Conservation (phyloP, 768 basidiomycete genomes). For the Epithele typhae region DNA sequence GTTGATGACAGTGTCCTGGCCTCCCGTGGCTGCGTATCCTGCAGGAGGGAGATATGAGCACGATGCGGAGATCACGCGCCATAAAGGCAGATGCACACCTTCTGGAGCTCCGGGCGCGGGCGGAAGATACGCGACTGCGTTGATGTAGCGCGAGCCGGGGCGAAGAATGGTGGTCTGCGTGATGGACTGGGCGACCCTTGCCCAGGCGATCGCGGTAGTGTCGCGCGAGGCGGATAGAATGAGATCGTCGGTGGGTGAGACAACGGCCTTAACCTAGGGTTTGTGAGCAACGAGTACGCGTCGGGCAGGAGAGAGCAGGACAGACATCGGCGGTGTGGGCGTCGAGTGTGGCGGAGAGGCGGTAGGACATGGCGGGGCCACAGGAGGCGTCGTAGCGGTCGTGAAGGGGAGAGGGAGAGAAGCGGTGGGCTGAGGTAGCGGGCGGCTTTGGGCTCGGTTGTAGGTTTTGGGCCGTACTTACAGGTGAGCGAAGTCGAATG, state of each 20-base stretch:
- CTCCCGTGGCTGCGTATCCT: conserved; percentile 83
- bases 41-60: conserved; percentile 8
- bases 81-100: conserved; percentile 41
- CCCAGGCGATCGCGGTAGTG: conserved; percentile 86
- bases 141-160: conserved; percentile 73
- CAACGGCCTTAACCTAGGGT: conserved; percentile 75
- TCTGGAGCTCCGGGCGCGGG: conserved; percentile 65
- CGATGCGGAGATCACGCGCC: conserved; percentile 3
- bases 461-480: too few species aligned
- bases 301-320: conserved; percentile 15
- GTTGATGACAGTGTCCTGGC: conserved; percentile 86
- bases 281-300: conserved; percentile 17
- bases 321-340: conserved; percentile 75
- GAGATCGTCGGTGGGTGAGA: conserved; percentile 68
- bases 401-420: conserved; percentile 16
- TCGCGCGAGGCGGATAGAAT: conserved; percentile 91
- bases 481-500: conserved; percentile 9
- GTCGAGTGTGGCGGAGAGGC: conserved; percentile 66
- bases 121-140: conserved; percentile 74
- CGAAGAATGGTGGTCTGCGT: conserved; percentile 47
- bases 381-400: too few species aligned
- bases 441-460: conserved; percentile 11
- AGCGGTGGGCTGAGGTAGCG: conserved; percentile 5
- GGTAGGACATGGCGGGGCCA: conserved; percentile 55
- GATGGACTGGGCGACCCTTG: conserved; percentile 50